Percentiles rank a stretch among this genome's conserved stretches.
Conservation (phyloP, 116 monocot species). For the Trichopus zeylanicus region DNA sequence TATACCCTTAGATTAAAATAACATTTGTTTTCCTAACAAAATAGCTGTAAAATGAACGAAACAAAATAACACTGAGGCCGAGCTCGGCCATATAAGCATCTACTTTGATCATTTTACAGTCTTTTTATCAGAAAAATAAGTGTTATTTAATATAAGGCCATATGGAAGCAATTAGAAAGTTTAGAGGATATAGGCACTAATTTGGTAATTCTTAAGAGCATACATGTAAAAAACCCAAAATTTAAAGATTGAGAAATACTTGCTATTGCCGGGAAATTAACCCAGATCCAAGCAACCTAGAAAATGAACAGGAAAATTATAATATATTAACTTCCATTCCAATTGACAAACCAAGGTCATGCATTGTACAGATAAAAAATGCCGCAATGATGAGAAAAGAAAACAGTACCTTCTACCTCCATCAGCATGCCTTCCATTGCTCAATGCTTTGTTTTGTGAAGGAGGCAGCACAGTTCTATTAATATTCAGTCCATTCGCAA, state of each 20-base stretch:
- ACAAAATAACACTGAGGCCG: too few relatives aligned
- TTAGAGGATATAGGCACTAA: too few relatives aligned
- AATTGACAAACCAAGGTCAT: not conserved
- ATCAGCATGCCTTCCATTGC: conserved; percentile 25
- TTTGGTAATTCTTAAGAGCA: too few relatives aligned
- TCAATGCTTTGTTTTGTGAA: conserved; percentile 23
- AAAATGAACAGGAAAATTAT: not conserved
- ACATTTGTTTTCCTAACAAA: too few relatives aligned
- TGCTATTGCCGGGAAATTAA: not conserved
- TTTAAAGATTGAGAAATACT: not conserved
- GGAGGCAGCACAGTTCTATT: conserved; percentile 6
- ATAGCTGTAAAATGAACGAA: too few relatives aligned
- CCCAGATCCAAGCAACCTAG: not conserved
- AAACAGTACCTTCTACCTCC: conserved; percentile 35
- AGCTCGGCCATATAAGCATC: too few relatives aligned
- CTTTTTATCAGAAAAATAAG: too few relatives aligned
- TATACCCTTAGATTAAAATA: too few relatives aligned
- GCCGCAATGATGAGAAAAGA: not conserved
- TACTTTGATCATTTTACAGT: too few relatives aligned
- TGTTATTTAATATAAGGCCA: too few relatives aligned
- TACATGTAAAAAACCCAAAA: too few relatives aligned
- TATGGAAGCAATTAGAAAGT: too few relatives aligned
- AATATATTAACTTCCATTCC: not conserved
- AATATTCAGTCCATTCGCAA: conserved; percentile 27
- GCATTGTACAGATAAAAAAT: not conserved